These are phyloP conservation scores for Coniophora puteana DNA, from an alignment of 1,284 basidiomycete genomes.

Conservation along the genomic window DNA sequence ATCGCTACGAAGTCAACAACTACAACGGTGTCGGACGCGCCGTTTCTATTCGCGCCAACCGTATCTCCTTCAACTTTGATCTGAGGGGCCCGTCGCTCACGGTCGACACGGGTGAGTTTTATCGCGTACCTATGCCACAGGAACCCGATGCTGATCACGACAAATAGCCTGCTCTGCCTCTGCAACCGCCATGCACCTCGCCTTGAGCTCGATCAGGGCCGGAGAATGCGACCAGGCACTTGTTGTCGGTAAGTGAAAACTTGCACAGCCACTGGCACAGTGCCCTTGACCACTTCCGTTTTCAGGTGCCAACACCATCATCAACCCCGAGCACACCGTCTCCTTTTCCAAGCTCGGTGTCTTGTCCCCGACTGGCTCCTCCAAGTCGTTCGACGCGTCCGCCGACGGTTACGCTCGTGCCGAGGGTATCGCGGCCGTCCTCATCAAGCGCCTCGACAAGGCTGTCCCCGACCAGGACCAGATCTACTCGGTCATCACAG, in stretches of 20 bases:
- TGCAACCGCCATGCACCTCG: conserved; percentile 2
- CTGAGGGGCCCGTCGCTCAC: conserved; percentile 13
- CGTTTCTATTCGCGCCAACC: conserved; percentile 23
- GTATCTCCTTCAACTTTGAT: conserved; percentile 24
- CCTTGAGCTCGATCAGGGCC: background rate
- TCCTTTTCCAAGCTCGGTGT: conserved; percentile 29
- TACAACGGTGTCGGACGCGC: conserved; percentile 23
- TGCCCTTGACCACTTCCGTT: background rate
- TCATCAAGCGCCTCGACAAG: conserved; percentile 26
- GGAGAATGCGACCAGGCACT: background rate
- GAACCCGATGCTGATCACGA: too few species aligned
- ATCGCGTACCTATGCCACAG: too few species aligned
- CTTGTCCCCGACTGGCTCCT: conserved; percentile 1
- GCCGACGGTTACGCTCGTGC: conserved; percentile 9
- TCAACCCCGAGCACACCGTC: conserved; percentile 24
- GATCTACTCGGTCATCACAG: conserved; percentile 26
- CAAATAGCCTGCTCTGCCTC: conserved; percentile 1
- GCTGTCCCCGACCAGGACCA: conserved; percentile 20
- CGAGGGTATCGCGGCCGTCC: conserved; percentile 23
- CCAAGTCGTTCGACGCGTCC: conserved; percentile 1
- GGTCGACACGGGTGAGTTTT: conserved; percentile 30
- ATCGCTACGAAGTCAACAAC: conserved; percentile 22
- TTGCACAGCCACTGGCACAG: background rate
- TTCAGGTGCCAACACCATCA: conserved; percentile 24
- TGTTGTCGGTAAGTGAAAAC: background rate